Base-by-base conservation (phyloP, 768 basidiomycete genomes). In the Auricularia sp. region DNA sequence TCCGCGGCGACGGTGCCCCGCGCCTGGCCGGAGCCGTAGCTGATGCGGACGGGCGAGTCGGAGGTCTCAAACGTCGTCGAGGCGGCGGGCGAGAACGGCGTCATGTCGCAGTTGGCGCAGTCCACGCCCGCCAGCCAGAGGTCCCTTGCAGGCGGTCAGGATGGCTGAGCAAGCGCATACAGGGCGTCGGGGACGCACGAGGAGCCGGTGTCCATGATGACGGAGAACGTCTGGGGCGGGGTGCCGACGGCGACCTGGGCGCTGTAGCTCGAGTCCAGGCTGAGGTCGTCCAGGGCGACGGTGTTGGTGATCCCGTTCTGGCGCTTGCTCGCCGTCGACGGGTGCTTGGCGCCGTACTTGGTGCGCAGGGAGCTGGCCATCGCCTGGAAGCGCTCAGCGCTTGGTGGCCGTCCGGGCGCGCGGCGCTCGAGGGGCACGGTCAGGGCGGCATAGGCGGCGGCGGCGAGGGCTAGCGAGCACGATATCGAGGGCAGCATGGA, bases 11-110 rank as follows among this genome's bases (percentile, higher is more conserved):
- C 68, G 5, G 71, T 69, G 4, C 92, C 92, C 0, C 67, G 62
- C 0, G 89, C 91, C 3, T 72, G 65, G 1, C 92, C 92, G 10
- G 88, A 89, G 0, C 92, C 92, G 73, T 94, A 92, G 1, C 66
- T 70, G 65, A 90, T 84, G 56, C 56, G 56, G 4, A 33, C 34
- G 21, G 29, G 16, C 14, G 8, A 6, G 47, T 59, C 24, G 29
- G 56, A 59, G 10, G 56, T 59, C 29, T 59, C 24, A 29, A 59
- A 59, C 11, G 34, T 29, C 11, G 56, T 29, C 24, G 34, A 59
- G 56, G 10, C 14, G 56, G 10, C 7, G 24, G 56, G 24, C 7
- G 6, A 21, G 34, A 59, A 59, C 24, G 34, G 24, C 11, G 5
- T 18, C 56, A 59, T 59, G 7, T 59, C 56, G 18, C 56, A 59